Conservation (phyloP, 106 monocot species). For the Platanthera zijinensis region DNA sequence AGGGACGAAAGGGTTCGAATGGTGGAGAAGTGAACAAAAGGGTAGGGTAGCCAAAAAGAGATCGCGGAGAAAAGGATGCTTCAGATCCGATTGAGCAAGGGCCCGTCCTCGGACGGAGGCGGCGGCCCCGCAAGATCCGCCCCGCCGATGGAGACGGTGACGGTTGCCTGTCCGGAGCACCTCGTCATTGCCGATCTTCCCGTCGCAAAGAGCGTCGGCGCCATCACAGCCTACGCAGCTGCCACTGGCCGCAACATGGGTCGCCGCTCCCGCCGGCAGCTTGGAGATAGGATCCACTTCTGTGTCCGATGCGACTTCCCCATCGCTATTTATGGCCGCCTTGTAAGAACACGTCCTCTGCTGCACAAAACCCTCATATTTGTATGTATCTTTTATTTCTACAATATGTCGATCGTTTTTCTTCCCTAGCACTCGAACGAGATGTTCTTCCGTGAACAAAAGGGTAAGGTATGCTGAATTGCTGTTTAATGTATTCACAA, state of each 20-base stretch:
- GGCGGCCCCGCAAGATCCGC: constrained; percentile 17
- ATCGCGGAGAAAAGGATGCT: constrained; percentile 41
- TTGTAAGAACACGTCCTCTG: constrained; percentile 10
- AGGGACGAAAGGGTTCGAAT: neutral
- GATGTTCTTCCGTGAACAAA: neutral
- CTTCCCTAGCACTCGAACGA: neutral
- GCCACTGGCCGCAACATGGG: constrained; percentile 8
- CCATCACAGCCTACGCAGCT: neutral
- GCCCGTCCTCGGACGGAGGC: constrained; percentile 28
- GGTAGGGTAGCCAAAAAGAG: neutral
- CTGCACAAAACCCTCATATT: neutral
- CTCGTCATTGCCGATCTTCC: constrained; percentile 22
- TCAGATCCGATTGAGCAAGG: constrained; percentile 81
- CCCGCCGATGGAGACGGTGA: constrained; percentile 24
- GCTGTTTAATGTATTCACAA: neutral
- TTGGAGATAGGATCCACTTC: constrained; percentile 36
- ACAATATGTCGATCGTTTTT: neutral
- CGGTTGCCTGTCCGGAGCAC: constrained; percentile 25
- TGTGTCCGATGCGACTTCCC: constrained; percentile 39
- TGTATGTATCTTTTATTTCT: neutral
- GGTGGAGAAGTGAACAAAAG: neutral
- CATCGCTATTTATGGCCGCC: constrained; percentile 38
- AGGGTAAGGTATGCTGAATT: neutral
- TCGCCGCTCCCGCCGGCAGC: constrained; percentile 14
- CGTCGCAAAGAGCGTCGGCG: constrained; percentile 22